phyloP scores from a whole-genome alignment of 2,329 filamentous ascomycete species.

The Venturia pyrina region DNA sequence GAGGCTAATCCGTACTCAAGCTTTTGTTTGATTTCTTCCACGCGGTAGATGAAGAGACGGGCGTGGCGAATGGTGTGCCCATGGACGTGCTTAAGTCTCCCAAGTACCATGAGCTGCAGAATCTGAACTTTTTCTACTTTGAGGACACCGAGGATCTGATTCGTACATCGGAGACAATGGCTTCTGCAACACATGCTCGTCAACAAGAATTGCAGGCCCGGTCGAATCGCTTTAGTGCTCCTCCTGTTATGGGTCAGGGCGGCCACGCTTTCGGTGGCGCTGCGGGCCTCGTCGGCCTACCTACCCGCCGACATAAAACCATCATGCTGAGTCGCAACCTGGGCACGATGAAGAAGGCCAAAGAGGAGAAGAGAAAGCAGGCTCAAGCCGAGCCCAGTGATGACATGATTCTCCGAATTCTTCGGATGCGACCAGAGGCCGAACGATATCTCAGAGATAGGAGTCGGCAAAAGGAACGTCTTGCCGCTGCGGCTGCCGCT shows the following conservation, averaged over 20 bases:
- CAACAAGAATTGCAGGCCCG: slow-evolving; percentile 46
- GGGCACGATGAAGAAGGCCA: slow-evolving; percentile 90
- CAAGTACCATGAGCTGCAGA: slow-evolving; percentile 96
- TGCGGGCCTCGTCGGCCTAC: slow-evolving; percentile 53
- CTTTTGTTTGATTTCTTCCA: slow-evolving; percentile 92
- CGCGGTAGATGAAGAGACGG: slow-evolving; percentile 71
- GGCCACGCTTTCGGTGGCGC: slow-evolving; percentile 42
- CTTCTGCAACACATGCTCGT: slow-evolving; percentile 69
- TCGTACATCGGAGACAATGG: slow-evolving; percentile 93
- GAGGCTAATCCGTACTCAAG: slow-evolving; percentile 17
- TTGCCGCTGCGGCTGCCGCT: slow-evolving; percentile 81
- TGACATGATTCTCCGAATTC: slow-evolving; percentile 92
- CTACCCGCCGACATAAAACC: slow-evolving; percentile 36
- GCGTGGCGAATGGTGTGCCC: slow-evolving; percentile 79
- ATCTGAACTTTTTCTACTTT: slow-evolving; percentile 97
- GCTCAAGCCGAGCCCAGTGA: slow-evolving; percentile 94
- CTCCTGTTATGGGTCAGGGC: slow-evolving; percentile 39
- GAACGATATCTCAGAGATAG: slow-evolving; percentile 78
- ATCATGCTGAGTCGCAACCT: slow-evolving; percentile 93
- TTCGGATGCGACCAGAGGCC: slow-evolving; percentile 91
- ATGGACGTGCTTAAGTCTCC: slow-evolving; percentile 88
- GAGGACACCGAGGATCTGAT: slow-evolving; percentile 85
- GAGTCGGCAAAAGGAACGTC: slow-evolving; percentile 84
- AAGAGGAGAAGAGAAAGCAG: slow-evolving; percentile 91
- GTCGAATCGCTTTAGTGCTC: slow-evolving; percentile 60